Evolutionary conservation across 108 stramenopile genomes (phyloP).

Genomic region (Discostella stelligeroides): DNA sequence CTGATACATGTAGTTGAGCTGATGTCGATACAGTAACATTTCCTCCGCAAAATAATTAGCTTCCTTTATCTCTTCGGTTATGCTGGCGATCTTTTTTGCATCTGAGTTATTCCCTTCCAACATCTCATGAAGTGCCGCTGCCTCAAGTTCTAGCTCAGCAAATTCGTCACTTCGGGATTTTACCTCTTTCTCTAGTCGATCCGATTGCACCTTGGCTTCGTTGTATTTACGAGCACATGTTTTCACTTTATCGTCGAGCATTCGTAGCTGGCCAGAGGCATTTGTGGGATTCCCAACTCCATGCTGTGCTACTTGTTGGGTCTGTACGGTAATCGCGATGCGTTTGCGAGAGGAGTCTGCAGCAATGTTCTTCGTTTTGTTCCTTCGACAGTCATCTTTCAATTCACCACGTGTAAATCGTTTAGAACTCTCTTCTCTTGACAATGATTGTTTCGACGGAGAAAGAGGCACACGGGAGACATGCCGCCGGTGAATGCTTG

Average conservation of each 20-base stretch:
- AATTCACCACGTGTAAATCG: constrained; percentile 49
- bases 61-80: constrained; percentile 57
- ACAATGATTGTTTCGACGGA: constrained; percentile 19
- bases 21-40: constrained; percentile 61
- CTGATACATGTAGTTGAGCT: constrained; percentile 66
- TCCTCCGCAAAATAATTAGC: constrained; percentile 50
- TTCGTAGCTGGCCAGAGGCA: constrained; percentile 41
- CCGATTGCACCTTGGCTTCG: constrained; percentile 59
- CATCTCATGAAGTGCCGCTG: constrained; percentile 69
- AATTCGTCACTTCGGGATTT: constrained; percentile 54
- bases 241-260: constrained; percentile 56
- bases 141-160: constrained; percentile 54
- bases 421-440: constrained; percentile 27
- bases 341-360: constrained; percentile 40
- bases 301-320: constrained; percentile 34
- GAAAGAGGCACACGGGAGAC: constrained; percentile 19
- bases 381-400: constrained; percentile 38
- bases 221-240: constrained; percentile 64
- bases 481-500: constrained; percentile 19
- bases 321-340: constrained; percentile 27
- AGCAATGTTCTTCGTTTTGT: constrained; percentile 40
- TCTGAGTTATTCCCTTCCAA: constrained; percentile 59
- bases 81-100: constrained; percentile 47
- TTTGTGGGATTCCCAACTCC: constrained; percentile 26
- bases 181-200: constrained; percentile 54